Evolutionary conservation across 495 filamentous ascomycete species (phyloP), one percentile per base, ranked within the genome.

Genomic region (Podospora pseudoanserina): DNA sequence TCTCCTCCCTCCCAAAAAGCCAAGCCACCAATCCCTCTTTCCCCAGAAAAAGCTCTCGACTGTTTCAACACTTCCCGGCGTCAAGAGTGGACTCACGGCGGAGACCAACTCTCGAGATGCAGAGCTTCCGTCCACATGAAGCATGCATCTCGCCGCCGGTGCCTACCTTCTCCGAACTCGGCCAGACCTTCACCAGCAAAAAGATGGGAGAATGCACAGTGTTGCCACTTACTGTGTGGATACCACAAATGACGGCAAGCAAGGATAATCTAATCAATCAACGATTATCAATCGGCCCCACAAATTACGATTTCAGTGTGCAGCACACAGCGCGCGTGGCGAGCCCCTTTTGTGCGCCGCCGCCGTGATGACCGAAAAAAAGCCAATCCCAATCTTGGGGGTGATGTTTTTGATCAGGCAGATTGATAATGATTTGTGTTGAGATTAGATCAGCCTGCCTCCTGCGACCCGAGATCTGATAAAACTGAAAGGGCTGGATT

Each of bases 251-350:
- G 66, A 67, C 66, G 64, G 58, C 30, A n/a, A 23, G 26, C 39
- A 49, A 49, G 26, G 39, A 27, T 26, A 65, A 74, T 71, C 68
- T 74, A 74, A 74, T 70, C 67, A 74, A 74, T 72, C 73, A 68
- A 60, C 65, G 61, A 65, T 73, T 75, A 77, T 77, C 75, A 77
- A 75, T 77, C 73, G 65, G 73, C 70, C 73, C 75, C 75, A 72
- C 74, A 49, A 49, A 49, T 49, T 49, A 49, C 39, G 39, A 49
- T 49, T 49, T 49, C 39, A 13, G 39, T 49, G 6, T 0, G 39
- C 39, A 11, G 39, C 39, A 11, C 6, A 49, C 23, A 23, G 23
- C 23, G 23, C 23, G 23, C 23, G 23, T 0, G 23, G 23, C 23
- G 23, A 1, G 23, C 23, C 23, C 23, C 23, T 23, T 23, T 23